Conservation (phyloP, 768 basidiomycete species). For the Tephrocybe sp. region DNA sequence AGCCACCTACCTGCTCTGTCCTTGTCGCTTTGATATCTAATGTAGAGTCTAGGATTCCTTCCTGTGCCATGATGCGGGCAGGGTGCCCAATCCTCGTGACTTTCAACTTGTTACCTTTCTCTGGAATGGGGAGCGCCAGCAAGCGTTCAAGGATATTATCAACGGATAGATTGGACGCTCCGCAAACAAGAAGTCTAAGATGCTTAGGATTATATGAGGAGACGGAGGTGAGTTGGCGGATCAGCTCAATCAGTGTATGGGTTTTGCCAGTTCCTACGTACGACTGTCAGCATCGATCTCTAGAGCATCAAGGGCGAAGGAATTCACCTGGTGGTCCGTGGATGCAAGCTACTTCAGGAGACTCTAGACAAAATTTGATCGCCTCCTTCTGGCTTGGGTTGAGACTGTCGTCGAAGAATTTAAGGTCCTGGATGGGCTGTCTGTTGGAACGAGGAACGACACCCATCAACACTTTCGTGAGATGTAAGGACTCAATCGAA, state of each 20-base stretch:
- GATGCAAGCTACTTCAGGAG: constrained; percentile 85
- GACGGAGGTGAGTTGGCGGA: constrained; percentile 71
- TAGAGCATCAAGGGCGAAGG: background rate
- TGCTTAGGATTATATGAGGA: constrained; percentile 49
- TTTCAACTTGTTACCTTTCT: constrained; percentile 52
- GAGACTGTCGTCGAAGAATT: constrained; percentile 73
- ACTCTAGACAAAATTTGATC: constrained; percentile 77
- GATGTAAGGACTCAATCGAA: constrained; percentile 42
- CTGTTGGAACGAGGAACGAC: constrained; percentile 47
- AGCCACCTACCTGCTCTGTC: constrained; percentile 61
- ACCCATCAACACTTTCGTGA: constrained; percentile 74
- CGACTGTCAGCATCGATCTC: background rate
- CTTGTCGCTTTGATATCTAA: constrained; percentile 71
- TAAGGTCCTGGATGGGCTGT: constrained; percentile 37
- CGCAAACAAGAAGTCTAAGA: constrained; percentile 79
- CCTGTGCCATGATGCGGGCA: constrained; percentile 81
- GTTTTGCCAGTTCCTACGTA: constrained; percentile 87
- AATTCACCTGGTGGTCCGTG: constrained; percentile 91
- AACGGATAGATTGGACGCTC: constrained; percentile 91
- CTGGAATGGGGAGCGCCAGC: constrained; percentile 53
- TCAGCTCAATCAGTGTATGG: constrained; percentile 90
- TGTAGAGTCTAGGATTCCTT: constrained; percentile 65
- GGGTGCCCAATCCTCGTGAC: constrained; percentile 95
- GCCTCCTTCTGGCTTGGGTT: constrained; percentile 87
- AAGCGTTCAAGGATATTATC: constrained; percentile 94